Conservation (phyloP, 2,329 filamentous ascomycete genomes). For the Neodidymelliopsis sp. region DNA sequence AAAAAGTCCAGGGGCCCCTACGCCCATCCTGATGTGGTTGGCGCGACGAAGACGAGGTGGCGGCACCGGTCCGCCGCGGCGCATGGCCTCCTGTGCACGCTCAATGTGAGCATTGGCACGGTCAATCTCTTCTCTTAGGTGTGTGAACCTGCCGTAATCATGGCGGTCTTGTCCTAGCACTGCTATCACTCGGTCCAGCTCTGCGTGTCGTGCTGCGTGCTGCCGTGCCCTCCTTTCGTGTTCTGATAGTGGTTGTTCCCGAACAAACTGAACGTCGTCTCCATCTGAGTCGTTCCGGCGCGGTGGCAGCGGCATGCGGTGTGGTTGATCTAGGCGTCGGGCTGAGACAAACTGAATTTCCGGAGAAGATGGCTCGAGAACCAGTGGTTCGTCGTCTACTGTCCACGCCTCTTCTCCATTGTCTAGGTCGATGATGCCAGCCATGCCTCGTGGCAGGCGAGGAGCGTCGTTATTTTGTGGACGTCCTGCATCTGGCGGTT, state of each 20-base stretch:
- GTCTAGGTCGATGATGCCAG: slow-evolving; percentile 55
- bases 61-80: slow-evolving; percentile 22
- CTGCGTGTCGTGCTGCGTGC: slow-evolving; percentile 9
- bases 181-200: slow-evolving; percentile 29
- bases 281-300: slow-evolving; percentile 26
- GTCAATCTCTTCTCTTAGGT: slow-evolving; percentile 33
- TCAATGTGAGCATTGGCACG: slow-evolving; percentile 29
- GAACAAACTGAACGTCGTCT: slow-evolving; percentile 43
- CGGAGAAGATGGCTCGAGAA: slow-evolving; percentile 43
- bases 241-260: slow-evolving; percentile 33
- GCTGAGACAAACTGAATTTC: slow-evolving; percentile 60
- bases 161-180: slow-evolving; percentile 26
- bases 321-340: slow-evolving; percentile 33
- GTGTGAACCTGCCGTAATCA: slow-evolving; percentile 21
- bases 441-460: slow-evolving; percentile 49
- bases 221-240: slow-evolving; percentile 26
- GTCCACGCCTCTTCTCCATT: slow-evolving; percentile 34
- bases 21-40: slow-evolving; percentile 29
- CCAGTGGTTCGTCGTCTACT: slow-evolving; percentile 19
- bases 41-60: slow-evolving; percentile 24
- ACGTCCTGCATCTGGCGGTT: background rate
- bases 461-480: slow-evolving; percentile 3
- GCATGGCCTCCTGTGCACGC: slow-evolving; percentile 21
- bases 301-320: slow-evolving; percentile 8
- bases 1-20: background rate